A percentile compares a stretch with the other conserved stretches of the same genome.
Evolutionary conservation across 2,329 filamentous ascomycete genomes (phyloP).

Genomic region (Neoarthrinium moseri): DNA sequence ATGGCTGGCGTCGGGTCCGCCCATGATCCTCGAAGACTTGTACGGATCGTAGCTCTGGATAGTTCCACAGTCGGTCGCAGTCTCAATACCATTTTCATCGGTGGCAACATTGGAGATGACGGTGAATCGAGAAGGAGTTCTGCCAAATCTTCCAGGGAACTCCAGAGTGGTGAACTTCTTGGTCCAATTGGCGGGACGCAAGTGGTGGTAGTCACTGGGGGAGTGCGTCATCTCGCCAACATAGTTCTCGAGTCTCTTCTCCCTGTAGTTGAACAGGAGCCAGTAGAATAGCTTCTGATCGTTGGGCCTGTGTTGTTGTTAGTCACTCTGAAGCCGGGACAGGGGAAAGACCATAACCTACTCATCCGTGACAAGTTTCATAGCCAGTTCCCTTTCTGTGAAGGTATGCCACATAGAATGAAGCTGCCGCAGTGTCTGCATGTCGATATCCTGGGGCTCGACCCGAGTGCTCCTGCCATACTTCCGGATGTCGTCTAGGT

Average conservation of each 20-base stretch:
- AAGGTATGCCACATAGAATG: constrained; percentile 90
- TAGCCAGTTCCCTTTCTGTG: constrained; percentile 67
- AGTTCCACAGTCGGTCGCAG: constrained; percentile 38
- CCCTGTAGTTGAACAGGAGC: constrained; percentile 76
- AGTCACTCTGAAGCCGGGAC: constrained; percentile 14
- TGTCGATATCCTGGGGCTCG: constrained; percentile 68
- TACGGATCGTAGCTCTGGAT: constrained; percentile 80
- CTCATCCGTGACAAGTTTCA: constrained; percentile 65
- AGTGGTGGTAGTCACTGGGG: constrained; percentile 86
- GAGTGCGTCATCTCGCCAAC: constrained; percentile 79
- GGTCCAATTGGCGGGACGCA: constrained; percentile 56
- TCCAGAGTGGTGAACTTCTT: constrained; percentile 62
- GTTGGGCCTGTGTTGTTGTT: constrained; percentile 60
- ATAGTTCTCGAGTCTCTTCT: constrained; percentile 86
- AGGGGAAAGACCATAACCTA: constrained; percentile 39
- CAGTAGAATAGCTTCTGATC: constrained; percentile 94
- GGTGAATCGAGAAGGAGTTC: constrained; percentile 61
- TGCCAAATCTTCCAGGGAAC: constrained; percentile 48
- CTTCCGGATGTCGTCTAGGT: constrained; percentile 57
- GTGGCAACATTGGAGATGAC: constrained; percentile 61
- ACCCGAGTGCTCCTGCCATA: constrained; percentile 60
- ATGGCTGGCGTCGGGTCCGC: constrained; percentile 53
- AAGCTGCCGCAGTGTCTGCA: constrained; percentile 80
- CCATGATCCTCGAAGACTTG: constrained; percentile 60
- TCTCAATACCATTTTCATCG: constrained; percentile 38